Evolutionary conservation across 495 filamentous ascomycete genomes (phyloP), one percentile per base, ranked within the genome.

Genomic region (Penicillium maclennaniae): DNA sequence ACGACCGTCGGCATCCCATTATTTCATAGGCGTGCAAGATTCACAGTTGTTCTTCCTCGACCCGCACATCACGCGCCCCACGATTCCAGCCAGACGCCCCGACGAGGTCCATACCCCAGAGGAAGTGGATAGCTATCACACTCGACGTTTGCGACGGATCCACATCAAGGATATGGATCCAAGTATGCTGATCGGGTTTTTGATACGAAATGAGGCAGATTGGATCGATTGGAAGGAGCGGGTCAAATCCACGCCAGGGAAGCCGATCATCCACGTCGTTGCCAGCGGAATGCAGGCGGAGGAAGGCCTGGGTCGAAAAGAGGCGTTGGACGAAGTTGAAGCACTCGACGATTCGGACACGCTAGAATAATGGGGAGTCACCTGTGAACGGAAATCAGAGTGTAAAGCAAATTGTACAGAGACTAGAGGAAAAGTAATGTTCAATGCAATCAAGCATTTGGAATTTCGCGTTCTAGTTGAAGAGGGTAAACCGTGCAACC

Each of bases 111-210:
- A 89, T 61, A 83, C 83, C 0, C 45, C 69, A 27, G 87, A 88
- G 52, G 91, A 97, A 34, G 56, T 95, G 12, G 84, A 87, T 59
- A 86, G 84, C 3, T 97, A 90, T 63, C 92, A 99, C 67, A 97
- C 91, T 3, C 80, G 87, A 43, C 83, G 95, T 31, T 62, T 97
- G 17, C 83, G 93, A 27, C 78, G 89, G 40, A 76, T 99, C 25
- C 86, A 91, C 51, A 78, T 97, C 31, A 82, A 83, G 51, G 93
- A 97, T 51, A 92, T 97, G 91, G 95, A 99, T 61, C 95, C 95
- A 7, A 96, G 92, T 68, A 99, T 99, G 95, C 74, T 99, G 26
- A 88, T 99, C 49, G 95, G 87, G n/a, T 97, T 99, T 60, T 73
- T 99, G 6, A 91, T 99, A 52, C 78, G 77, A 27, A 79, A 90